A percentile compares a stretch with the other conserved stretches of the same genome.
Conservation (phyloP, 164 flowering plant genomes). For the Saururus chinensis region DNA sequence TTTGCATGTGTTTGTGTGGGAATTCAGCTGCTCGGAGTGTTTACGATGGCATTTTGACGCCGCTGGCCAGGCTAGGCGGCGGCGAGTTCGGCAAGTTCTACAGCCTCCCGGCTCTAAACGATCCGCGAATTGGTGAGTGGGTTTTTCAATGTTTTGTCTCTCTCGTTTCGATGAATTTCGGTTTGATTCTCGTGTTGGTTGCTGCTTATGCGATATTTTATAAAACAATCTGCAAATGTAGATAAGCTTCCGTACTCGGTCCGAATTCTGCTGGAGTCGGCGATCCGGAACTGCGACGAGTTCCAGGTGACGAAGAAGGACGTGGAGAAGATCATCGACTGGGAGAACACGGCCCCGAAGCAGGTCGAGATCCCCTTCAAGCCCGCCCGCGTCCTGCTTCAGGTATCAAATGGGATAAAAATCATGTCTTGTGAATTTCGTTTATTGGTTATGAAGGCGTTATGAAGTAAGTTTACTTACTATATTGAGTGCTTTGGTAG, state of each 20-base stretch:
- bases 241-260: conserved; percentile 85
- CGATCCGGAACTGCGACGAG: conserved; percentile 86
- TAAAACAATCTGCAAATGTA: conserved; percentile 18
- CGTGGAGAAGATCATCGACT: conserved; percentile 90
- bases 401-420: conserved; percentile 27
- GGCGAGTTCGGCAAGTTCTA: conserved; percentile 83
- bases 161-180: too few species aligned
- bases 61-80: conserved; percentile 33
- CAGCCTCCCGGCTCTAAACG: conserved; percentile 80
- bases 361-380: conserved; percentile 92
- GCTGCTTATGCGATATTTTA: background rate
- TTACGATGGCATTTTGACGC: conserved; percentile 18
- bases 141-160: too few species aligned
- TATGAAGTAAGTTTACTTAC: background rate
- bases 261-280: conserved; percentile 77
- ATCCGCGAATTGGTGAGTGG: conserved; percentile 60
- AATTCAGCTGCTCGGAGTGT: too few species aligned
- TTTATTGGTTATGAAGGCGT: background rate
- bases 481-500: conserved; percentile 17
- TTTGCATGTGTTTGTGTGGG: too few species aligned
- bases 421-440: background rate
- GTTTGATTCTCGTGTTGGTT: background rate
- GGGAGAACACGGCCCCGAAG: conserved; percentile 78
- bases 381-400: conserved; percentile 93
- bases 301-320: conserved; percentile 83